Base-by-base conservation (phyloP, 495 filamentous ascomycete species). In the Platismatia glauca region DNA sequence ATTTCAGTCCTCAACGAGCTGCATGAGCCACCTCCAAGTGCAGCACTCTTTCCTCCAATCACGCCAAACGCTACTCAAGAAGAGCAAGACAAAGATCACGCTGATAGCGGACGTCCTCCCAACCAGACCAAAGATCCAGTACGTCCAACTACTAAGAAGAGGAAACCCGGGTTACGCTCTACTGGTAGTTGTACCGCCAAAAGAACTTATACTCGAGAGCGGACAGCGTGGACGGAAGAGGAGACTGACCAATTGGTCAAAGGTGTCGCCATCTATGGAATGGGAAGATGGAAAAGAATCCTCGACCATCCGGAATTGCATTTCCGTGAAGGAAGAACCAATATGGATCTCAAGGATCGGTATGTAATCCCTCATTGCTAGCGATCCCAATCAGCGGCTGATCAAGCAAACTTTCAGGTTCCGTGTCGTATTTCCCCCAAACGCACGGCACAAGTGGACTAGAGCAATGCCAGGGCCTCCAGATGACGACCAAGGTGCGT, bases 211-310 rank as follows among this genome's bases (percentile, higher is more conserved):
- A 60, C 44, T 46, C 61, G 56, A 55, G 60, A 16, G 57, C 70
- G 59, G 66, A 73, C 67, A 67, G 88, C 84, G 66, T 96, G 91
- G 91, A 86, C 86, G 0, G 86, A 94, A 57, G 84, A 91, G 67
- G 91, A 96, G 70, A 95, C 90, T 2, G 83, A 85, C 31, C 80
- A 87, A 59, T 75, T 96, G 15, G 72, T 95, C 34, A 78, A 84
- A 59, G 91, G 90, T 2, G 90, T 95, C 22, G 79, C 84, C 46
- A 87, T 85, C 62, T 89, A 91, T 71, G 91, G 91, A 0, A 86
- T 95, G 59, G 91, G 91, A 24, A 90, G 85, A 69, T 96, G 91
- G 91, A 94, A 87, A 43, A 83, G 83, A 50, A 95, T 96, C 20
- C 72, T 94, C n/a, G 80, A 87, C 15, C 85, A 91, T 62, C 75